Percentiles rank a stretch among this genome's conserved stretches.
Conservation (phyloP, 2,329 filamentous ascomycete species). For the Lecanicillium sp. region DNA sequence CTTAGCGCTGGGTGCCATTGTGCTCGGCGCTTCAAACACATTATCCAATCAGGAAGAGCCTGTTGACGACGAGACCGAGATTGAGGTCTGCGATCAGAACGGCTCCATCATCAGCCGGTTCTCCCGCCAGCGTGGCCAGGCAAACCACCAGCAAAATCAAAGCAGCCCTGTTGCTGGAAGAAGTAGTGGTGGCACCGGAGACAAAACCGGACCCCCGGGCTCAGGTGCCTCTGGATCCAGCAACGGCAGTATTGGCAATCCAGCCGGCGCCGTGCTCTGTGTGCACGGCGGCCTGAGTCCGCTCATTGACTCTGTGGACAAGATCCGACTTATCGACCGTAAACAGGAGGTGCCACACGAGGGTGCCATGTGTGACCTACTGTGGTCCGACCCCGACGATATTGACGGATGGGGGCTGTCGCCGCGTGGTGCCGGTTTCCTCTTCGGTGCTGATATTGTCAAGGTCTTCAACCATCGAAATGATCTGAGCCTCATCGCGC, state of each 20-base stretch:
- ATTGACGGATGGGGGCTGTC: conserved; percentile 96
- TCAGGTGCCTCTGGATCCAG: conserved; percentile 71
- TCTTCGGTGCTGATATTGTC: conserved; percentile 94
- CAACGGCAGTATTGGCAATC: conserved; percentile 56
- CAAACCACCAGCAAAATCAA: conserved; percentile 19
- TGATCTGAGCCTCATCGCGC: conserved; percentile 83
- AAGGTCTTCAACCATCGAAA: conserved; percentile 94
- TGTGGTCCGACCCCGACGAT: conserved; percentile 98
- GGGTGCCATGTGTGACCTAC: conserved; percentile 95
- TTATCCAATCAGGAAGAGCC: conserved; percentile 43
- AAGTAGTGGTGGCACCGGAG: conserved; percentile 17
- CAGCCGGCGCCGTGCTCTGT: conserved; percentile 80
- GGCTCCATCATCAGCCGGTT: conserved; percentile 73
- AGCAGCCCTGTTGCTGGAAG: conserved; percentile 21
- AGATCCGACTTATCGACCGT: conserved; percentile 87
- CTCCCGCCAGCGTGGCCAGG: conserved; percentile 39
- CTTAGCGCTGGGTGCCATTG: conserved; percentile 81
- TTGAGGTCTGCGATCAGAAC: conserved; percentile 83
- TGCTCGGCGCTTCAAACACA: conserved; percentile 74
- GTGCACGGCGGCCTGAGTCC: conserved; percentile 93
- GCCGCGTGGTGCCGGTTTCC: conserved; percentile 87
- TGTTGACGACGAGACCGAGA: conserved; percentile 71
- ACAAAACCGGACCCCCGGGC: conserved; percentile 63
- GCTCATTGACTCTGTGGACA: conserved; percentile 87
- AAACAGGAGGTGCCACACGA: conserved; percentile 99